A percentile compares a stretch with the other conserved stretches of the same genome.
These are phyloP conservation scores for Colletotrichum costaricense DNA, from an alignment of 2,329 filamentous ascomycete species.

Conservation along the genomic window DNA sequence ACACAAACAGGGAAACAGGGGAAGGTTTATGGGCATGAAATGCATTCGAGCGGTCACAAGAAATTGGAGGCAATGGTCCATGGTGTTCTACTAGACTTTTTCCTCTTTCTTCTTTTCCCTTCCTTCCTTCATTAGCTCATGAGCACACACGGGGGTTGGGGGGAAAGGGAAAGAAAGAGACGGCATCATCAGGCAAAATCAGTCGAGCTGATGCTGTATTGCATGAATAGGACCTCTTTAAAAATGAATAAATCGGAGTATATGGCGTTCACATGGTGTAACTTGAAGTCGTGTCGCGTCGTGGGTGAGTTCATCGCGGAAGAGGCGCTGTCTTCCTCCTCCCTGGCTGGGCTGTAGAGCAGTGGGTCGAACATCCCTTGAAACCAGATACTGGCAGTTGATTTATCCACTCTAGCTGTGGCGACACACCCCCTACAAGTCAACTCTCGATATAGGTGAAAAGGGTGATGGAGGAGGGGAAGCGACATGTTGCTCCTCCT, in stretches of 20 bases:
- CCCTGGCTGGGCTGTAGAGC: background rate
- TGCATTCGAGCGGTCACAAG: conserved; percentile 35
- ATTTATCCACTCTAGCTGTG: too few species aligned
- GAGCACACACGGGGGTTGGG: conserved; percentile 13
- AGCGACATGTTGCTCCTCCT: too few species aligned
- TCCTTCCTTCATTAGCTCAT: background rate
- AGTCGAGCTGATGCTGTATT: conserved; percentile 13
- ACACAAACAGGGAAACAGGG: background rate
- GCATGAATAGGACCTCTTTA: conserved; percentile 22
- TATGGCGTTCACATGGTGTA: conserved; percentile 14
- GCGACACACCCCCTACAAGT: background rate
- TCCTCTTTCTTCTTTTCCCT: conserved; percentile 1
- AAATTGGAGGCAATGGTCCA: conserved; percentile 20
- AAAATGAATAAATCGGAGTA: conserved; percentile 27
- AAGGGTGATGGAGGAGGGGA: too few species aligned
- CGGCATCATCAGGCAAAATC: background rate
- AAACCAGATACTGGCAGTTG: background rate
- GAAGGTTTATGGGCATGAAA: conserved; percentile 8
- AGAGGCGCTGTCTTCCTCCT: background rate
- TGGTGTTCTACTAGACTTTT: conserved; percentile 28
- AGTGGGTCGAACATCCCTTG: background rate
- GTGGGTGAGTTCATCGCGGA: background rate
- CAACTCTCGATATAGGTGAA: background rate
- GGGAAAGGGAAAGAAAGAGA: conserved; percentile 15
- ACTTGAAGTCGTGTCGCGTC: background rate